Base-by-base conservation (phyloP, 208 protist species). In the Wallacemonas rigidus region DNA sequence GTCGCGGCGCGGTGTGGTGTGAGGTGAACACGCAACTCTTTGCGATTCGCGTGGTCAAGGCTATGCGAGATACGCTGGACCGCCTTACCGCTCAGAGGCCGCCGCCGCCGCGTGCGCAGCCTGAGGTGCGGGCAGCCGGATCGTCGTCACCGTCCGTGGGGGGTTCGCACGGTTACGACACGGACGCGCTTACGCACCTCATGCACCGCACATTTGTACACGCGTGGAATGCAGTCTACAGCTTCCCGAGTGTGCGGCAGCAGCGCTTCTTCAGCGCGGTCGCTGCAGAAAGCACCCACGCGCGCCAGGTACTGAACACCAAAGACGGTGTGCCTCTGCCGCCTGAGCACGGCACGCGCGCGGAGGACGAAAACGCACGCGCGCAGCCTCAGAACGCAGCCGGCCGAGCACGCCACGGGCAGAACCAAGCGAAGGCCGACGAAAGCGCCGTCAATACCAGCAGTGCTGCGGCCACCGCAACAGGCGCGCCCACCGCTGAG, bases 21-120 rank as follows among this genome's bases (percentile, higher is more conserved):
- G 88, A 93, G 45, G 78, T 79, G 4, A 55, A 77, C 9, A 75
- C 91, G 65, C 91, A 95, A 79, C 76, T 85, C 48, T 77, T 95
- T 12, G 86, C 91, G 4, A 76, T 83, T 36, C 85, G 86, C 43
- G 79, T 84, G 8, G 48, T 93, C 41, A 65, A 65, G n/a, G 60
- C 41, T 5, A 26, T 45, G 44, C 51, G 74, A 41, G 47, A 64
- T 54, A 65, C 40, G 11, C 60, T 65, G 3, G 60, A 51, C 40
- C 39, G 41, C 35, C 36, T 50, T 4, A 5, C 2, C 35, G 55
- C 56, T 3, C 70, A 48, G 57, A 3, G 38, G 51, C 15, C 11
- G 60, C 36, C 6, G 45, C 71, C 41, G 15, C 50, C 38, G 48
- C 44, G 14, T 44, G 36, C 38, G 64, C 48, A 7, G 43, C 64